Evolutionary conservation across 179 eudicot species (phyloP), one percentile per base, ranked within the genome.

Genomic region (Beta macrorhiza): DNA sequence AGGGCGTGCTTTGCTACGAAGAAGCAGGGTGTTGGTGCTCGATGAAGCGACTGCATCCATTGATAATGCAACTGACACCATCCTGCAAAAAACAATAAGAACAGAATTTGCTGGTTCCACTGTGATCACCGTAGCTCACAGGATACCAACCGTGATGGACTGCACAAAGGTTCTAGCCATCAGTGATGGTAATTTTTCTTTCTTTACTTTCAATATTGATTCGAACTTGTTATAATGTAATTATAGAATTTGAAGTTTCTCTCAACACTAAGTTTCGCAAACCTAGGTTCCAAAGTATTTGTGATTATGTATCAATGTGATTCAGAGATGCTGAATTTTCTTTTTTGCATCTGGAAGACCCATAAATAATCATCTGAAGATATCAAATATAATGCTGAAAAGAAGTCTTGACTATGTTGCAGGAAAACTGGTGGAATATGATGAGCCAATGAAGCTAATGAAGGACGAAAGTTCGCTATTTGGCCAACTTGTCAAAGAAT

Each of bases 91-190:
- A 64, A 89, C 90, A 62, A 91, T 91, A 76, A 82, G 93, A 73
- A 79, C 85, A 5, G 95, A 91, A 62, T 91, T 90, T 83, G 83
- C 84, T 11, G 91, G 89, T 73, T 90, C 90, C 83, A 89, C 93
- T 19, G 93, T 91, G 8, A 89, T 91, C 78, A 37, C 42, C 0
- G 42, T 37, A 37, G 42, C 42, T 37, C 42, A 37, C 42, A 37
- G 42, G 42, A 37, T 89, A 75, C 91, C 93, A 3, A 91, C 95
- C 0, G 93, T 91, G 82, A 90, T 90, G 92, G 93, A 91, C 67
- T 67, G 71, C 71, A 67, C 71, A 67, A 67, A 67, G 45, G 71
- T 67, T 32, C 71, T 67, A 12, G 44, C 91, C 42, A 86, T 91
- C 44, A 86, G 88, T 25, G 90, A 91, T 22, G 95, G 95, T 89